Evolutionary conservation across 257 asterid species (phyloP).

Genomic region (Solanum sejunctum): DNA sequence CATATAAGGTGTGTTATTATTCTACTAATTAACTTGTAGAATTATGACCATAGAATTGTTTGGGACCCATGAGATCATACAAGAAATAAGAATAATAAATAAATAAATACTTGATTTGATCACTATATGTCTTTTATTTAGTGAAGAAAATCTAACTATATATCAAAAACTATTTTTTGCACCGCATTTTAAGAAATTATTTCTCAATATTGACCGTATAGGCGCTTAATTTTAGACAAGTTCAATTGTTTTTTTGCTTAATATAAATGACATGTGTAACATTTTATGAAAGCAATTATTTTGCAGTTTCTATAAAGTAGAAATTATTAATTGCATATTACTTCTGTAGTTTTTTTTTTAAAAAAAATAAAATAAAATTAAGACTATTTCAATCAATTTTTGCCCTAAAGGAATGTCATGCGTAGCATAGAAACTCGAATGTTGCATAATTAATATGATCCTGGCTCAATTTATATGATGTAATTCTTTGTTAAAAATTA

Average conservation of each 20-base stretch:
- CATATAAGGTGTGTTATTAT: neutral
- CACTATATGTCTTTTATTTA: neutral
- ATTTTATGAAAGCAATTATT: neutral
- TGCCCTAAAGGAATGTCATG: neutral
- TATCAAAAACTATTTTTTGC: neutral
- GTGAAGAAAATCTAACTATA: neutral
- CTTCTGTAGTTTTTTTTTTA: neutral
- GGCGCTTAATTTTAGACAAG: neutral
- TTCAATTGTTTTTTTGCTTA: neutral
- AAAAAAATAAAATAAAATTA: too few relatives aligned
- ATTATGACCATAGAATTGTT: neutral
- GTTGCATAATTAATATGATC: neutral
- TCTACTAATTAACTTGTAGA: neutral
- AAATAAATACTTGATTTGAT: neutral
- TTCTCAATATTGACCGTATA: neutral
- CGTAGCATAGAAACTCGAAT: neutral
- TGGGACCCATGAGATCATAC: neutral
- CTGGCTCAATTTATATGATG: neutral
- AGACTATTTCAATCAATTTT: neutral
- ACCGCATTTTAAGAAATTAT: neutral
- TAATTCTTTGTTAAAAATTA: neutral
- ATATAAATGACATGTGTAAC: neutral
- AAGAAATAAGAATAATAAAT: neutral
- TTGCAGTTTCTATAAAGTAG: neutral
- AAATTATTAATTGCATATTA: neutral